Conservation (phyloP, 257 asterid species). For the Misopates orontium region DNA sequence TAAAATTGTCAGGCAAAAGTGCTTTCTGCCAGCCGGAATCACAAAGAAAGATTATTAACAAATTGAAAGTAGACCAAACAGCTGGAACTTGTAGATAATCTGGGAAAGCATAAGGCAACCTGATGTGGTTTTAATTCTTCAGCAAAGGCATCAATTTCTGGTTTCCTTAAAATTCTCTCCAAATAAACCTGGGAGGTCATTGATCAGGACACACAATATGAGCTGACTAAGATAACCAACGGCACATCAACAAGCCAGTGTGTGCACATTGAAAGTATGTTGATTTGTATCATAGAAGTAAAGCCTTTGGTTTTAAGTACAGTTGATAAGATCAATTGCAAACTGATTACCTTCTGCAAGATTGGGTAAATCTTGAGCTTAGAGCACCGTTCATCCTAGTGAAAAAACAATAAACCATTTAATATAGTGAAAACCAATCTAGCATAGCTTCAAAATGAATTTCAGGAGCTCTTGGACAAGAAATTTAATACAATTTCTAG, state of each 20-base stretch:
- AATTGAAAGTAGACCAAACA: conserved; percentile 11
- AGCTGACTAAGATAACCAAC: conserved; percentile 15
- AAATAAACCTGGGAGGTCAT: conserved; percentile 72
- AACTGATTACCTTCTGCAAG: conserved; percentile 82
- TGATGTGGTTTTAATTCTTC: conserved; percentile 98
- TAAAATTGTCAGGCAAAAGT: conserved; percentile 80
- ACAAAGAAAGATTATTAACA: conserved; percentile 15
- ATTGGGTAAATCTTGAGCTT: conserved; percentile 90
- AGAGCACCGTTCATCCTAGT: conserved; percentile 98
- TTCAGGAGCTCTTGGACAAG: not conserved
- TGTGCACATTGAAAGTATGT: not conserved
- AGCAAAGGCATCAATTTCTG: conserved; percentile 96
- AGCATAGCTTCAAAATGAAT: conserved; percentile 16
- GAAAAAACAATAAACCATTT: conserved; percentile 23
- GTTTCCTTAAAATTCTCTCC: conserved; percentile 94
- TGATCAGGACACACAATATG: conserved; percentile 21
- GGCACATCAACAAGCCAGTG: not conserved
- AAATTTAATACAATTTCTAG: conserved; percentile 7
- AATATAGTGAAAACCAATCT: conserved; percentile 12
- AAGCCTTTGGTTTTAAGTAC: not conserved
- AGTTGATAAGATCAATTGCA: conserved; percentile 22
- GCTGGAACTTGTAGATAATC: conserved; percentile 8
- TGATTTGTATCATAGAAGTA: conserved; percentile 18
- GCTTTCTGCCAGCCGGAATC: conserved; percentile 69
- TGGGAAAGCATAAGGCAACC: conserved; percentile 42